Conservation (phyloP, 1,284 basidiomycete species). For the Filobasidium uniguttulatum region DNA sequence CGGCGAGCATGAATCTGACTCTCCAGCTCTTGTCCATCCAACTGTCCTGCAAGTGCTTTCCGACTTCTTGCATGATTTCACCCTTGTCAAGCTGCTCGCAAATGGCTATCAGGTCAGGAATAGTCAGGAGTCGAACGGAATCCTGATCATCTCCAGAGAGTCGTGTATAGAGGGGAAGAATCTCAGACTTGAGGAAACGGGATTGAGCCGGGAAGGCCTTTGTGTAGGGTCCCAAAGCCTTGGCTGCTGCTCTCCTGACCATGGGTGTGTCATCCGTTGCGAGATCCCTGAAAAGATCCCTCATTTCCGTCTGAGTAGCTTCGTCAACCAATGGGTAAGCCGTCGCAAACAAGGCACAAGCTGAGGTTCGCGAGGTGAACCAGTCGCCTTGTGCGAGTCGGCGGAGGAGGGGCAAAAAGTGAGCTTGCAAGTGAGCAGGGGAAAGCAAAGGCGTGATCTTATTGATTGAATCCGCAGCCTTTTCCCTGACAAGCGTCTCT, state of each 20-base stretch:
- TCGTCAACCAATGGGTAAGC: slow-evolving; percentile 69
- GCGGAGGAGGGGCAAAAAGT: slow-evolving; percentile 81
- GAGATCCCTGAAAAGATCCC: slow-evolving; percentile 70
- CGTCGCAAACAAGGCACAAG: slow-evolving; percentile 86
- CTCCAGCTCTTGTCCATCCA: slow-evolving; percentile 97
- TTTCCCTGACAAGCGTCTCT: slow-evolving; percentile 95
- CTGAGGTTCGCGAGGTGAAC: slow-evolving; percentile 98
- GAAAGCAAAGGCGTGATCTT: slow-evolving; percentile 73
- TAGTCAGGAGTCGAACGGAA: slow-evolving; percentile 88
- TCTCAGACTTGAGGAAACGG: slow-evolving; percentile 59
- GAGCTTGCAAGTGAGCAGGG: slow-evolving; percentile 69
- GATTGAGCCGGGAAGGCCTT: slow-evolving; percentile 59
- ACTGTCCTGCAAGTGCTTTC: slow-evolving; percentile 67
- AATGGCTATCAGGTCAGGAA: slow-evolving; percentile 90
- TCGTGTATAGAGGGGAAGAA: slow-evolving; percentile 84
- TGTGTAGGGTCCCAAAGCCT: slow-evolving; percentile 75
- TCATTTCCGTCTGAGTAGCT: slow-evolving; percentile 71
- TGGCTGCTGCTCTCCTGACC: slow-evolving; percentile 92
- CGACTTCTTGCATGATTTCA: slow-evolving; percentile 81
- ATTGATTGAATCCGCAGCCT: slow-evolving; percentile 94
- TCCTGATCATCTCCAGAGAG: slow-evolving; percentile 96
- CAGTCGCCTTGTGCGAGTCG: slow-evolving; percentile 89
- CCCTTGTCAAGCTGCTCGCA: slow-evolving; percentile 67
- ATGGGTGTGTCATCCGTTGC: slow-evolving; percentile 95
- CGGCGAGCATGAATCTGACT: slow-evolving; percentile 97